Base-by-base conservation (phyloP, 495 filamentous ascomycete species). In the Cercophora newfieldiana region DNA sequence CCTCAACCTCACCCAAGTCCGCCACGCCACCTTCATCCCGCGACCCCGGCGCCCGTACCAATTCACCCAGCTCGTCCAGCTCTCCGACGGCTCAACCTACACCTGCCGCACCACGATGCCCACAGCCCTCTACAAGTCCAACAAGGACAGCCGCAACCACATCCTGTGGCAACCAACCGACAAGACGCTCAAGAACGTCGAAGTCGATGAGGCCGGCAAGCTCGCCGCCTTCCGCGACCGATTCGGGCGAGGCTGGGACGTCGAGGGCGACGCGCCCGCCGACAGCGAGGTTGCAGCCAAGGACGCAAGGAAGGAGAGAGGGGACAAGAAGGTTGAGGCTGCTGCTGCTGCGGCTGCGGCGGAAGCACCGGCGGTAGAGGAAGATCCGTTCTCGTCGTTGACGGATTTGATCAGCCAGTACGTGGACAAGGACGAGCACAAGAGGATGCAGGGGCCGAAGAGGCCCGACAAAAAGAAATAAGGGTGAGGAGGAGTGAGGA, bases 201-300 rank as follows among this genome's bases (percentile, higher is more conserved):
- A 98, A 78, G 88, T 94, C 66, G 95, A 99, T 74, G 95, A 98
- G 87, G 96, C 95, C 24, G 95, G 95, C 28, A 88, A 91, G 72
- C 77, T 99, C 70, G 88, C 87, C 58, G 90, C 91, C 37, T 99
- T 99, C 82, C 82, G 95, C 59, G 83, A 84, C 66, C 85, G 88
- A 63, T 99, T 92, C 82, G 95, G 95, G 26, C 79, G 91, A 24
- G 87, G 87, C 24, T 99, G 88, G 83, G 95, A 98, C 82, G 51
- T 70, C 24, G 71, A 69, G 37, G 63, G 58, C 29, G n/a, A n/a
- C n/a, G 66, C 63, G 61, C 56, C 69, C 50, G 57, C 44, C 14
- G 61, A n/a, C 0, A 65, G 57, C 21, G 64, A 22, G 30, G 69
- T 62, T 49, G 69, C 69, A 16, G 75, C 66, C 28, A 67, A 51